A percentile compares a stretch with the other conserved stretches of the same genome.
phyloP scores from a whole-genome alignment of 176 grass and related monocot species.

The Avena atlantica region DNA sequence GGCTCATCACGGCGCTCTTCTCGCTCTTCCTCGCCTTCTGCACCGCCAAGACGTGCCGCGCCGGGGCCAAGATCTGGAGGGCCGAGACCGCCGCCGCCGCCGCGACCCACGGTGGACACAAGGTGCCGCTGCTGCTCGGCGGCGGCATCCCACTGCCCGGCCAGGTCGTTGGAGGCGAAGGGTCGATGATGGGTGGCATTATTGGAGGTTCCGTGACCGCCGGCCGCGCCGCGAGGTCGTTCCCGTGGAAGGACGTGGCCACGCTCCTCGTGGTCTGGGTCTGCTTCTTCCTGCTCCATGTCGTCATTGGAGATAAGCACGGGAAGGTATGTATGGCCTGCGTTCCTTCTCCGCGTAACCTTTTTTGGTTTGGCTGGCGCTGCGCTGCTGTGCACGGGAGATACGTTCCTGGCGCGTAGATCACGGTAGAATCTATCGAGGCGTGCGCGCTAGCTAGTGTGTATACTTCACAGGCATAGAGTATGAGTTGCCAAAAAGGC shows the following conservation, averaged over 20 bases:
- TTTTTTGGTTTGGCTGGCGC: not conserved
- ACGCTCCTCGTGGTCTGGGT: conserved; percentile 68
- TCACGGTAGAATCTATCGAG: not conserved
- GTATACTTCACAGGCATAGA: not conserved
- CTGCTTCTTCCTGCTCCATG: conserved; percentile 83
- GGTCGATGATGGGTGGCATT: not conserved
- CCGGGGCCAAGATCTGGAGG: conserved; percentile 72
- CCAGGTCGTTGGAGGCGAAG: not conserved
- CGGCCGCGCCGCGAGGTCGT: conserved; percentile 2
- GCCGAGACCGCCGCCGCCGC: conserved; percentile 30
- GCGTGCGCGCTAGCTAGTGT: no score
- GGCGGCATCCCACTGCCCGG: not conserved
- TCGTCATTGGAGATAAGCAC: conserved; percentile 74
- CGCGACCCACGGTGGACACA: not conserved
- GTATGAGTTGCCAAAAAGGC: not conserved
- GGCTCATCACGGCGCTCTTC: conserved; percentile 83
- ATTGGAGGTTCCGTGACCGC: not conserved
- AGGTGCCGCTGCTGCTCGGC: conserved; percentile 48
- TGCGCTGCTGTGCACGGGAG: not conserved
- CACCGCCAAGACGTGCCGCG: conserved; percentile 68
- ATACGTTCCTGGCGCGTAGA: not conserved
- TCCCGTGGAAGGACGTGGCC: conserved; percentile 66
- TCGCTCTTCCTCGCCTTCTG: conserved; percentile 65
- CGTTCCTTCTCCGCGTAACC: conserved; percentile 35
- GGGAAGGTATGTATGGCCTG: conserved; percentile 77